phyloP scores from a whole-genome alignment of 164 flowering plant species.

The Cinnamomum micranthum region DNA sequence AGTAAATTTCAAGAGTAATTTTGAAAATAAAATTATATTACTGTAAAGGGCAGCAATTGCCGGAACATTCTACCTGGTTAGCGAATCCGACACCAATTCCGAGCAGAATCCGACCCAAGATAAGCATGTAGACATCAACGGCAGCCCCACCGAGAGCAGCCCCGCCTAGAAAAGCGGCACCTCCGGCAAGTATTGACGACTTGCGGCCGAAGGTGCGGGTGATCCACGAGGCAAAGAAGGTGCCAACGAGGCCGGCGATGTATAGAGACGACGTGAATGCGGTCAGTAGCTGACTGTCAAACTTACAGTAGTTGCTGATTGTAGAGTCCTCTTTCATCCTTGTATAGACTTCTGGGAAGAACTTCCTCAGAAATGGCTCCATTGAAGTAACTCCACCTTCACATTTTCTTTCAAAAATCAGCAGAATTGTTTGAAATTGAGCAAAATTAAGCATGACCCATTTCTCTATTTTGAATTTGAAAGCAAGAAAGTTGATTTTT shows the following conservation, averaged over 20 bases:
- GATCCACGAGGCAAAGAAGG: slow-evolving; percentile 44
- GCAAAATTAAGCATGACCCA: background rate
- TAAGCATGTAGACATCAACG: slow-evolving; percentile 44
- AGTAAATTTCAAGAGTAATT: no score
- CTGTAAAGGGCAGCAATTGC: background rate
- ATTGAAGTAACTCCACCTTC: slow-evolving; percentile 84
- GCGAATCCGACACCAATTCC: slow-evolving; percentile 79
- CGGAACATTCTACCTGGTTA: slow-evolving; percentile 50
- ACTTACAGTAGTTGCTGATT: slow-evolving; percentile 65
- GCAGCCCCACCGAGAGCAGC: slow-evolving; percentile 59
- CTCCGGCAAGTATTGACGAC: slow-evolving; percentile 47
- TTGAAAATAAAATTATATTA: no score
- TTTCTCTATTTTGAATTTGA: background rate
- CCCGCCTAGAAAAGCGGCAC: slow-evolving; percentile 52
- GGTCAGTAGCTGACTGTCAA: slow-evolving; percentile 54
- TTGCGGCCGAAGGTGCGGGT: slow-evolving; percentile 55
- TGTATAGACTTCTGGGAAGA: slow-evolving; percentile 55
- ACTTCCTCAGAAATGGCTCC: slow-evolving; percentile 57
- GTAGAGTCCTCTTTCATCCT: slow-evolving; percentile 42
- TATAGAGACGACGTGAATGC: slow-evolving; percentile 69
- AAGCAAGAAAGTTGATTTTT: no score
- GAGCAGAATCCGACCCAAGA: slow-evolving; percentile 58
- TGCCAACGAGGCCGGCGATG: slow-evolving; percentile 49
- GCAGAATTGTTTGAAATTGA: background rate
- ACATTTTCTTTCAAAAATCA: slow-evolving; percentile 5